Evolutionary conservation across 2,329 filamentous ascomycete species (phyloP), one percentile per base, ranked within the genome.

Genomic region (Alternaria incomplexa): DNA sequence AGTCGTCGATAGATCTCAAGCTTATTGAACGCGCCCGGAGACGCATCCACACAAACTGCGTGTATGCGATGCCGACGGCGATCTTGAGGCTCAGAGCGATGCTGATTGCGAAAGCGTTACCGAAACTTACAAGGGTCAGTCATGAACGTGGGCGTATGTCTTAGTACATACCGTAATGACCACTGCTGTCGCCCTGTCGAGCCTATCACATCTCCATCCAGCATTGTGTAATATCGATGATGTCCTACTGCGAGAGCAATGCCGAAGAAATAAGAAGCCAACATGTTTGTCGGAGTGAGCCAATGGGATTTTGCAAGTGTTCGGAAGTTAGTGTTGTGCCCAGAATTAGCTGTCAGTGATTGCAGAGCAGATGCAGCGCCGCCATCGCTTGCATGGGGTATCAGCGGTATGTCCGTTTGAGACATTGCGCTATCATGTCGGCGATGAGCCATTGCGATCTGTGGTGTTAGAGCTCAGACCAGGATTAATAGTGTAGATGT

Each of bases 291-390:
- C 1, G 32, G 32, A 11, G 36, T 40, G 36, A 40, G 36, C 36
- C 36, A 40, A 6, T 40, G 36, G 3, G 0, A 0, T 0, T 40
- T 40, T 17, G 36, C 36, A 10, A 0, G 36, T 10, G 36, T 17
- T 40, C 2, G 36, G 0, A 1, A 17, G 36, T 1, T 10, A 40
- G 36, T 3, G 1, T 40, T 1, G 0, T 44, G 43, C 1, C 0
- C n/a, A 44, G 0, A 1, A 13, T 44, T 0, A 13, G 17, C 43
- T 22, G 43, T 0, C 2, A 44, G 43, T 0, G 17, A 1, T 13
- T 20, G 43, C 2, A 3, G 5, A 5, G 43, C 0, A 1, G 43
- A 22, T 22, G 43, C 0, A 22, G 43, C 43, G 30, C 6, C 30
- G 13, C 11, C 11, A 32, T 32, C 5, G 11, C 10, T 2, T 15